Conservation (phyloP, 2,329 filamentous ascomycete species). For the Venturia asperata region DNA sequence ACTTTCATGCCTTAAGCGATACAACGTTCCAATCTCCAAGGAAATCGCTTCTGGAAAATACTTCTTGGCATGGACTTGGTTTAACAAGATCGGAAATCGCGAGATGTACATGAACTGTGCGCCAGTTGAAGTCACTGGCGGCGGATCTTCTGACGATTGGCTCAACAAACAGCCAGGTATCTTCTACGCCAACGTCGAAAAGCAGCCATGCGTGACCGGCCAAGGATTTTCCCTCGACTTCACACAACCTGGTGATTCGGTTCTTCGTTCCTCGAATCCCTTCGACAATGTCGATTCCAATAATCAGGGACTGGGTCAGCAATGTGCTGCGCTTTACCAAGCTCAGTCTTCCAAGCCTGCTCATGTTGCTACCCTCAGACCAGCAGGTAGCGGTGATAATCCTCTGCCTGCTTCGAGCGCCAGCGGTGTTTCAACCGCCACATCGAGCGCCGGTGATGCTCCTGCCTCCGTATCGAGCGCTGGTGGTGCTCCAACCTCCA, state of each 20-base stretch:
- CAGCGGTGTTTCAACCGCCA: background rate
- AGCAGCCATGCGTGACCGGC: conserved; percentile 46
- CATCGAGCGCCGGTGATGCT: background rate
- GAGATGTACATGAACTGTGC: conserved; percentile 99
- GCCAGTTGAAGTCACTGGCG: conserved; percentile 55
- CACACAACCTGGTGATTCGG: conserved; percentile 50
- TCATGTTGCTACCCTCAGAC: background rate
- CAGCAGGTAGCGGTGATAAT: background rate
- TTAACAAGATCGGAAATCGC: conserved; percentile 80
- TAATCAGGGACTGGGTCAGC: background rate
- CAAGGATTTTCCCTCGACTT: conserved; percentile 51
- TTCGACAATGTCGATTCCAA: background rate
- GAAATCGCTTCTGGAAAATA: conserved; percentile 68
- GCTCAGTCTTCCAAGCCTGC: background rate
- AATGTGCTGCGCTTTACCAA: background rate
- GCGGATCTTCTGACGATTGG: conserved; percentile 37
- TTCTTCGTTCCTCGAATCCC: conserved; percentile 8
- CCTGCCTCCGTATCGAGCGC: too few species aligned
- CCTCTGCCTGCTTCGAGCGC: background rate
- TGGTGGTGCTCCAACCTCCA: too few species aligned
- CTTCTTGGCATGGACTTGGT: conserved; percentile 83
- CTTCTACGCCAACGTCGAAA: conserved; percentile 59
- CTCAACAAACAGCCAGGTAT: conserved; percentile 58
- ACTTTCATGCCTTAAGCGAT: conserved; percentile 44
- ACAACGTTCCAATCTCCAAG: conserved; percentile 63